Base-by-base conservation (phyloP, 306 rosid genomes). In the Gleditsia sinensis region DNA sequence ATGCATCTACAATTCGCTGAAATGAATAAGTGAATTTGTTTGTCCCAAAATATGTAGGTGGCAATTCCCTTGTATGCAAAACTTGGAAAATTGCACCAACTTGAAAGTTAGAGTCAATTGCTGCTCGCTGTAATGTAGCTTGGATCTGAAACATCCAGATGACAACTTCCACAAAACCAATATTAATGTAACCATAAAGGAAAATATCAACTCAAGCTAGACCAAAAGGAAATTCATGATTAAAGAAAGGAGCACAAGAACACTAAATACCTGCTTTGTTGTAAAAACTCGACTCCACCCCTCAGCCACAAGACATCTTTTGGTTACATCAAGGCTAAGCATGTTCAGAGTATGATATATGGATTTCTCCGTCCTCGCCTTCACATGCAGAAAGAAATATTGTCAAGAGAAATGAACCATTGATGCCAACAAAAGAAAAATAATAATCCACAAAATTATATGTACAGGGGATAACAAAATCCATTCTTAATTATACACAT, bases 211-310 rank as follows among this genome's bases (percentile, higher is more conserved):
- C 76, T 72, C 56, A 40, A 32, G 66, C 69, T 42, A 71, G 34
- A 51, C 37, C 28, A 71, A 80, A 55, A 66, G 37, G 69, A 68
- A 67, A 61, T 2, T 33, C 63, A 50, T 19, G 49, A 40, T n/a
- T 3, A 71, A 72, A 58, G 63, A 39, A 25, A 63, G 60, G 37
- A 66, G 6, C 62, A 36, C 67, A 67, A 6, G 30, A 63, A 55
- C 34, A 40, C 74, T 20, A 30, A 37, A 65, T 80, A 89, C 98
- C 98, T 89, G 94, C 75, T 88, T 88, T 79, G 90, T 66, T 42
- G 91, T 96, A 87, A 88, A 88, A 78, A 88, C 69, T 54, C 97
- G 98, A 85, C 97, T 86, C 98, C 98, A 94, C 53, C 97, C 97
- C 84, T 94, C 98, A 61, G 85, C 98, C 63, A 94, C 98, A 11